Evolutionary conservation across 306 rosid genomes (phyloP).

Genomic region (Castanopsis chinensis): DNA sequence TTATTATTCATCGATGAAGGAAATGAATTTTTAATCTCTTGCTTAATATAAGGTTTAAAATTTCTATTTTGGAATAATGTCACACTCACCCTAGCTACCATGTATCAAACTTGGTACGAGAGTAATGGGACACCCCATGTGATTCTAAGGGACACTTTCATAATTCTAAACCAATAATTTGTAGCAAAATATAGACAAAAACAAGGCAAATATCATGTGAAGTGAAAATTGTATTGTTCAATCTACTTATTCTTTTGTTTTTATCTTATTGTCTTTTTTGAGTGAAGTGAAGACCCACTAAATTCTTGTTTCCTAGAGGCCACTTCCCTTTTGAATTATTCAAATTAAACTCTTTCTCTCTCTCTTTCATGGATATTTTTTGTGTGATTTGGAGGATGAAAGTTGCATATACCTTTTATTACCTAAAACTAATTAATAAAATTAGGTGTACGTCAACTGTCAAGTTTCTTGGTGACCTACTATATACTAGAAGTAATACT

Average conservation of each 20-base stretch:
- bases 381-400: too few species aligned
- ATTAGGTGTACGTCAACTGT: too few species aligned
- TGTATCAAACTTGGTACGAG: slow-evolving; percentile 6
- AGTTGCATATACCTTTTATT: too few species aligned
- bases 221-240: slow-evolving; percentile 17
- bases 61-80: slow-evolving; percentile 10
- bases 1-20: too few species aligned
- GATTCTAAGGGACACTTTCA: slow-evolving; percentile 29
- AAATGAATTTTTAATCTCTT: too few species aligned
- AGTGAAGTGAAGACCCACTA: slow-evolving; percentile 24
- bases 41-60: not conserved
- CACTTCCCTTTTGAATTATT: slow-evolving; percentile 44
- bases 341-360: not conserved
- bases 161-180: slow-evolving; percentile 41
- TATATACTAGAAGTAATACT: too few species aligned
- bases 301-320: slow-evolving; percentile 47
- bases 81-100: slow-evolving; percentile 6
- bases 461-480: too few species aligned
- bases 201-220: not conserved
- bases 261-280: not conserved
- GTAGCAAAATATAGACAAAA: slow-evolving; percentile 17
- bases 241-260: not conserved
- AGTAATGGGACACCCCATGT: slow-evolving; percentile 65
- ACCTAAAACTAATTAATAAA: too few species aligned
- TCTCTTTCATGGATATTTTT: too few species aligned